These are phyloP conservation scores for Irpex sp. DNA, from an alignment of 1,284 basidiomycete species.

Conservation along the genomic window DNA sequence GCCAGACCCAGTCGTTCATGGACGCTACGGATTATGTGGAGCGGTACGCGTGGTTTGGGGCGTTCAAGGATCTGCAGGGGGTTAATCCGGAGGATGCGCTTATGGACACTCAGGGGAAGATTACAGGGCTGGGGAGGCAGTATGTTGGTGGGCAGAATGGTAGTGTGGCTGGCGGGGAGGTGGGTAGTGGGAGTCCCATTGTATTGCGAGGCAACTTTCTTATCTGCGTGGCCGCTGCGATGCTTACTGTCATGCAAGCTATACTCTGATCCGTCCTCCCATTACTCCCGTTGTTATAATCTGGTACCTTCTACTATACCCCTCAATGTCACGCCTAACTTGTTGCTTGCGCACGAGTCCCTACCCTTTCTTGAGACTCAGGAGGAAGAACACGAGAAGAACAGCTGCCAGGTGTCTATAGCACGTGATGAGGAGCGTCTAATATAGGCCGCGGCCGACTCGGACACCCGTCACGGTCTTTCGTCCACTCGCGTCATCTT, in stretches of 20 bases:
- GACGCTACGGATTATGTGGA: constrained; percentile 50
- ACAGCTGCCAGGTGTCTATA: too few relatives aligned
- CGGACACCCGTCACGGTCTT: too few relatives aligned
- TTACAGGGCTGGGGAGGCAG: constrained; percentile 39
- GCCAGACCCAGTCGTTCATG: constrained; percentile 49
- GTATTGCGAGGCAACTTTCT: not conserved
- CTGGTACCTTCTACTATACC: too few relatives aligned
- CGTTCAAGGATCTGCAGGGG: constrained; percentile 43
- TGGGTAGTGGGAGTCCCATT: not conserved
- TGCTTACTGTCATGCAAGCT: not conserved
- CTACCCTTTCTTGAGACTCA: too few relatives aligned
- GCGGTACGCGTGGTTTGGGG: constrained; percentile 56
- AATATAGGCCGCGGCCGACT: too few relatives aligned
- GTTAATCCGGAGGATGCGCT: constrained; percentile 41
- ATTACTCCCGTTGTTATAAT: too few relatives aligned
- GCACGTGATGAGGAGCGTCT: too few relatives aligned
- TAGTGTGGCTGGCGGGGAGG: not conserved
- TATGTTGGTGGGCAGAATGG: constrained; percentile 35
- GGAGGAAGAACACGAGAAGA: too few relatives aligned
- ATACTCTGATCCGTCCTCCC: too few relatives aligned
- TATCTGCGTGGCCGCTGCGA: not conserved
- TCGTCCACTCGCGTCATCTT: too few relatives aligned
- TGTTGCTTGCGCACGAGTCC: too few relatives aligned
- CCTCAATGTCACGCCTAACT: too few relatives aligned
- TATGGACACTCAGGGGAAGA: constrained; percentile 35